Conservation (phyloP, 2,329 filamentous ascomycete genomes). For the Moelleriella libera region DNA sequence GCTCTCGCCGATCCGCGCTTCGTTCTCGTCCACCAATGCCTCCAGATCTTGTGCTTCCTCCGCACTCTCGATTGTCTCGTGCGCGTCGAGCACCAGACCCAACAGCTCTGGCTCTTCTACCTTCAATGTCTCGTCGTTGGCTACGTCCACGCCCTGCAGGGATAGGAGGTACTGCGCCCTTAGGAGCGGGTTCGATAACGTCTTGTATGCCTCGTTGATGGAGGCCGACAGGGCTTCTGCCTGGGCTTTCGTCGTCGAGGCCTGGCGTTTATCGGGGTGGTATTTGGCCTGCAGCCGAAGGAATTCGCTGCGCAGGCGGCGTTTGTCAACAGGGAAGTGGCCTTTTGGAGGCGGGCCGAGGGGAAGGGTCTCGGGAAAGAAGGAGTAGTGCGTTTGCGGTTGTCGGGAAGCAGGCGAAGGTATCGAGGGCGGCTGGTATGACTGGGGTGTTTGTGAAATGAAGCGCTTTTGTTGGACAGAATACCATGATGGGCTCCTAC, state of each 20-base stretch:
- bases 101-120: constrained; percentile 56
- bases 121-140: constrained; percentile 61
- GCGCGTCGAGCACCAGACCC: constrained; percentile 65
- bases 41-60: constrained; percentile 49
- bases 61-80: constrained; percentile 63
- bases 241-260: constrained; percentile 32
- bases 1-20: constrained; percentile 47
- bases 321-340: constrained; percentile 59
- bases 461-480: no score
- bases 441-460: no score
- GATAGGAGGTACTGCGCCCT: constrained; percentile 83
- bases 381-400: constrained; percentile 56
- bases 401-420: no score
- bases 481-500: no score
- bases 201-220: constrained; percentile 88
- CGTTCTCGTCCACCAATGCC: constrained; percentile 49
- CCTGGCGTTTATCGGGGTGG: constrained; percentile 56
- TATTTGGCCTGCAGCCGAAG: constrained; percentile 65
- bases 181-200: constrained; percentile 60
- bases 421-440: no score
- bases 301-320: constrained; percentile 68
- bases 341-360: constrained; percentile 63
- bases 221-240: constrained; percentile 68
- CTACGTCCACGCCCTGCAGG: constrained; percentile 61
- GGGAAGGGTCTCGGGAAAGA: constrained; percentile 74